Evolutionary conservation across 106 monocot species (phyloP), one percentile per base, ranked within the genome.

Genomic region (Dendrobium huoshanense): DNA sequence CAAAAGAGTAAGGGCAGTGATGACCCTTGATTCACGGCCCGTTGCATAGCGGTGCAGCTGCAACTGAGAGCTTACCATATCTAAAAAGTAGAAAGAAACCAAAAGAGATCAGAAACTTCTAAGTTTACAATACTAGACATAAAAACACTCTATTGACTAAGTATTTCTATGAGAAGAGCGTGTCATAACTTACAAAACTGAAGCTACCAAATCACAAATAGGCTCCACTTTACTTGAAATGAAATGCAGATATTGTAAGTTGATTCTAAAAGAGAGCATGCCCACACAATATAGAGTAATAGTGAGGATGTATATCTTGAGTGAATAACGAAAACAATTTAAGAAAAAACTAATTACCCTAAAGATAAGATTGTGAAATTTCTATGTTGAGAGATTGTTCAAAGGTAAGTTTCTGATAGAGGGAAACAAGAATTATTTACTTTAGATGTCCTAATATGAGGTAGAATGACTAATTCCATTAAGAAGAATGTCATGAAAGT

Each of bases 11-110:
- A 99, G 93, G 41, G 99, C 91, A 84, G 99, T 99, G 41, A 99
- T 78, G 47, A 99, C 99, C 80, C 99, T 90, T 82, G 99, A 99
- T 79, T 95, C 93, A 75, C 99, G 86, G 10, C 99, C 95, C 77
- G 99, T 99, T n/a, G 99, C 93, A 90, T 99, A 99, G 37, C 99
- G 92, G 79, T 99, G 99, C 41, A 99, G 84, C 59, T 91, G 87
- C 45, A 99, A 81, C 88, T 99, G 99, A 74, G 99, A 99, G 78
- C 99, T 99, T 58, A 99, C 86, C 99, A 99, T 99, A 83, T 99
- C 99, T 99, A 61, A 15, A 76, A 44, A 33, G 67, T 55, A 80
- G 6, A 80, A 68, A 40, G 10, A 59, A 51, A 43, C 17, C 51
- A 1, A 49, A 25, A 76, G 17, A 43, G 18, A 43, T 74, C 27